These are phyloP conservation scores for Eucalyptus viminalis DNA, from an alignment of 345 rosid genomes.

Conservation along the genomic window DNA sequence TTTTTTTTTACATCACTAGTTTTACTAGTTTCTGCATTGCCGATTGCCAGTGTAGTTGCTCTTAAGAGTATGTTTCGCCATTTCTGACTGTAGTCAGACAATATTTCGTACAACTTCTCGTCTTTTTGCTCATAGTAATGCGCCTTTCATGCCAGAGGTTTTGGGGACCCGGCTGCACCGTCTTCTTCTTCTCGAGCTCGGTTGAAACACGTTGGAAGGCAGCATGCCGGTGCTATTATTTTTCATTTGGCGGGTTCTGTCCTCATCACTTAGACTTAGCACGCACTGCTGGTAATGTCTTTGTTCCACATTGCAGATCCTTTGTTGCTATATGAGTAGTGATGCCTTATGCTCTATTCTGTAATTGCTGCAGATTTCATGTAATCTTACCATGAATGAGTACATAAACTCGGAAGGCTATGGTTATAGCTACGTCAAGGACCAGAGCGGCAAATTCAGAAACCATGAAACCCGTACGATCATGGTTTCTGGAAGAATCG, in stretches of 20 bases:
- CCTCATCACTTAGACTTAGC: slow-evolving; percentile 49
- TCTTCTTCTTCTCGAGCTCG: slow-evolving; percentile 49
- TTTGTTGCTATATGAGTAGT: neutral
- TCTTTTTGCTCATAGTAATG: neutral
- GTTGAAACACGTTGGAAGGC: slow-evolving; percentile 33
- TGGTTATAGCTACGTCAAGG: slow-evolving; percentile 42
- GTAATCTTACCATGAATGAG: slow-evolving; percentile 80
- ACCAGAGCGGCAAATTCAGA: slow-evolving; percentile 66
- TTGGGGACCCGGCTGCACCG: slow-evolving; percentile 61
- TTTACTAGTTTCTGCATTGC: slow-evolving; percentile 64
- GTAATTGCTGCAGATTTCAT: slow-evolving; percentile 41
- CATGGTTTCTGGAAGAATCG: slow-evolving; percentile 66
- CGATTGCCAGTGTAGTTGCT: slow-evolving; percentile 61
- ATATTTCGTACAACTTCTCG: neutral
- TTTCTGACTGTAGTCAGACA: neutral
- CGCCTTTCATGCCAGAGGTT: slow-evolving; percentile 31
- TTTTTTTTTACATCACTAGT: slow-evolving; percentile 54
- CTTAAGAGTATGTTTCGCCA: slow-evolving; percentile 39
- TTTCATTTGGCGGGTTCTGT: slow-evolving; percentile 44
- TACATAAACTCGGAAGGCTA: slow-evolving; percentile 68
- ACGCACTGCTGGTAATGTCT: slow-evolving; percentile 52
- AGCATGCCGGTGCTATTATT: slow-evolving; percentile 55
- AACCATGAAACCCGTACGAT: slow-evolving; percentile 44
- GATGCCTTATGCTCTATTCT: neutral
- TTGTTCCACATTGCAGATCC: neutral